Conservation (phyloP, 1,284 basidiomycete genomes). For the Agaricales sp. region DNA sequence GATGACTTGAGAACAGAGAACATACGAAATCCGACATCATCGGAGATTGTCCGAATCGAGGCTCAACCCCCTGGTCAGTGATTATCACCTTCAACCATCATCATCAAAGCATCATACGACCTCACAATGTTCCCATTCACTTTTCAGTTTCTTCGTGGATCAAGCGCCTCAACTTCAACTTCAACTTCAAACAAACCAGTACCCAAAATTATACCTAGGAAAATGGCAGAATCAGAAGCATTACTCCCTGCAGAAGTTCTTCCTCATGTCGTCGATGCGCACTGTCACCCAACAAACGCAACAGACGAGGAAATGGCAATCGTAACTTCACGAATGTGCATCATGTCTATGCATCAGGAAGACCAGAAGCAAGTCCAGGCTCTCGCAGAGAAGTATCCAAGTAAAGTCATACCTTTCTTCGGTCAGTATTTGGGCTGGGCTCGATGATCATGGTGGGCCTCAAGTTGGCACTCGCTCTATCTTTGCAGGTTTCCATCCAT, state of each 20-base stretch:
- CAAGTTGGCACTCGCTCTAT: slow-evolving; percentile 9
- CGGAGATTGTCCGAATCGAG: too few species aligned
- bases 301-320: slow-evolving; percentile 32
- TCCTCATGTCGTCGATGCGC: slow-evolving; percentile 61
- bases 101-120: too few species aligned
- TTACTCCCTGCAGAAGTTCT: slow-evolving; percentile 34
- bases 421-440: slow-evolving; percentile 43
- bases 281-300: slow-evolving; percentile 75
- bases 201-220: slow-evolving; percentile 3
- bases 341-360: slow-evolving; percentile 55
- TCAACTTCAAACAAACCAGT: background rate
- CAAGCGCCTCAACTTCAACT: background rate
- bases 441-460: slow-evolving; percentile 7
- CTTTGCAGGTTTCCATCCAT: slow-evolving; percentile 69
- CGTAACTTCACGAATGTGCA: slow-evolving; percentile 55
- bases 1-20: too few species aligned
- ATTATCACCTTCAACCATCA: too few species aligned
- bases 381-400: slow-evolving; percentile 45
- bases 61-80: too few species aligned
- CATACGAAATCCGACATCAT: too few species aligned
- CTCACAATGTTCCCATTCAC: too few species aligned
- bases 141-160: too few species aligned
- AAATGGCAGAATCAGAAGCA: slow-evolving; percentile 4
- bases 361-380: slow-evolving; percentile 59
- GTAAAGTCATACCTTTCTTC: slow-evolving; percentile 67